Evolutionary conservation across 1,284 basidiomycete species (phyloP), one percentile per base, ranked within the genome.

Genomic region (Spongiforma sp.): DNA sequence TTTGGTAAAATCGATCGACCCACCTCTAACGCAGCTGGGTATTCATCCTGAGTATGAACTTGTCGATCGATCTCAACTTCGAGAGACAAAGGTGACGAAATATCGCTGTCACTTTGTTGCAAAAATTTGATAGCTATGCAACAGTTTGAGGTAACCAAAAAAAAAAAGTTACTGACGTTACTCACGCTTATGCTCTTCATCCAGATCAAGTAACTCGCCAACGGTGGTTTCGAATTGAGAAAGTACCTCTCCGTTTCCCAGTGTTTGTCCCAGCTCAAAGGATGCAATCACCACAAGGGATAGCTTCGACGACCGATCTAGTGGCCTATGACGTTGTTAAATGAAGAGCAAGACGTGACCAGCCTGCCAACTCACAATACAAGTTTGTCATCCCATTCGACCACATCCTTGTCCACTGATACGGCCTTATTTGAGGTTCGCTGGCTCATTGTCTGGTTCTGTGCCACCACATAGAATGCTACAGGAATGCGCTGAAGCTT

Each of bases 331-430:
- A 28, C 21, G 21, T 43, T 17, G n/a, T 57, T 21, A 57, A 30
- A 9, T 8, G 43, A 24, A 41, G n/a, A 43, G 39, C 28, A 21
- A 43, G 39, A 34, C 11, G 30, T 26, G 6, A 30, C 28, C 8
- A n/a, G 21, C 6, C 11, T n/a, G 21, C 15, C 19, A 24, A 37
- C 56, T 17, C 39, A 57, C 56, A 57, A 57, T 36, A 30, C 14
- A 41, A 57, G 30, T 9, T 32, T 39, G 9, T 57, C 56, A 28
- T 39, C 55, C 55, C 55, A 57, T 57, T 57, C 55, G 36, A 39
- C 28, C 34, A 57, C 36, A 32, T 39, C 36, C 28, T 14, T 19
- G 34, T 12, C 37, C 37, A 57, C 36, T 11, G 11, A n/a, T 12
- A 37, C 34, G 21, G 8, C 11, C 28, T 57, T 39, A 28, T 39